Percentiles rank a stretch among this genome's conserved stretches.
Conservation (phyloP, 768 basidiomycete genomes). For the Auriculariales sp. region DNA sequence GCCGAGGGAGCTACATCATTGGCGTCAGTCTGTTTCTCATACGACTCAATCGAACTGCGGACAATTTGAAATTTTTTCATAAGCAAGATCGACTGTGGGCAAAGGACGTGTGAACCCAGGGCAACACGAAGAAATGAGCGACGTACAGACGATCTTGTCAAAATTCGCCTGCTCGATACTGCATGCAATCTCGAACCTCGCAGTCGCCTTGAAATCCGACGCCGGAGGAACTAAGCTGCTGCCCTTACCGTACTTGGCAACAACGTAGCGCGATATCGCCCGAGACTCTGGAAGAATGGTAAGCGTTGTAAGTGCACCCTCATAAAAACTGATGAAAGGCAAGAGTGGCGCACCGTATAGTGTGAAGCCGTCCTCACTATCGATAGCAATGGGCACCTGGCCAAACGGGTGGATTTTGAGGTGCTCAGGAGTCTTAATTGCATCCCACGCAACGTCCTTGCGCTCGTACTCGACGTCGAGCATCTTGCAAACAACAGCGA, state of each 20-base stretch:
- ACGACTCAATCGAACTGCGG: too few species aligned
- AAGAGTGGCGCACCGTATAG: too few species aligned
- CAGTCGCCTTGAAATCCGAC: slow-evolving; percentile 20
- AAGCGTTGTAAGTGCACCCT: too few species aligned
- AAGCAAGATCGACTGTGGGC: too few species aligned
- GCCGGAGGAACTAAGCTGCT: slow-evolving; percentile 35
- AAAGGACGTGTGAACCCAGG: too few species aligned
- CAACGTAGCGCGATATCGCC: slow-evolving; percentile 46
- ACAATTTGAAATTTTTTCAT: too few species aligned
- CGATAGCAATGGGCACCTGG: slow-evolving; percentile 36
- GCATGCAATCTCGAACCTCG: slow-evolving; percentile 33
- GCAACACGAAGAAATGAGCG: too few species aligned
- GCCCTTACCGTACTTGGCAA: slow-evolving; percentile 32
- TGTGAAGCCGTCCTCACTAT: too few species aligned
- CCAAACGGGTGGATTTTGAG: slow-evolving; percentile 48
- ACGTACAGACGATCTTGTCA: slow-evolving; percentile 29
- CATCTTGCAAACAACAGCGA: slow-evolving; percentile 37
- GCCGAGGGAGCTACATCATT: too few species aligned
- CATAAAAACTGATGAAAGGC: too few species aligned
- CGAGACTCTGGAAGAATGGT: slow-evolving; percentile 43
- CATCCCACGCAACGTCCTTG: too few species aligned
- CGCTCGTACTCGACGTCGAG: slow-evolving; percentile 42
- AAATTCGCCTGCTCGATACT: slow-evolving; percentile 28
- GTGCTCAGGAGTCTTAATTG: slow-evolving; percentile 32
- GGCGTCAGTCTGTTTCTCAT: too few species aligned